Percentiles rank a stretch among this genome's conserved stretches.
Evolutionary conservation across 176 grass and related monocot genomes (phyloP).

Genomic region (Triticum timopheevii): DNA sequence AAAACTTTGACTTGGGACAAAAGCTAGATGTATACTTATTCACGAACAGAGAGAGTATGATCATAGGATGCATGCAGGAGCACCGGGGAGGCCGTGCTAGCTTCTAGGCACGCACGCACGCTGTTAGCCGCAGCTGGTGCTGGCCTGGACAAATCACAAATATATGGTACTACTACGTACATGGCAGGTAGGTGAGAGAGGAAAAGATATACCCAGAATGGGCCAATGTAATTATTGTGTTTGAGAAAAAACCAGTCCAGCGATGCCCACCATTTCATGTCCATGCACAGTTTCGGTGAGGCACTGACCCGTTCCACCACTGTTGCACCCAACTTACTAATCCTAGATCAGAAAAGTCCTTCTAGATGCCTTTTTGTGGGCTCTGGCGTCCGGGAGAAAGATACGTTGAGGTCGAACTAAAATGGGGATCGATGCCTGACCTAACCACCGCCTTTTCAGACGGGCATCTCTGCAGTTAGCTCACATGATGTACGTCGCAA

Average conservation of each 20-base stretch:
- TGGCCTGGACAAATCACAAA: not conserved
- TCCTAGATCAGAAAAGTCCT: not conserved
- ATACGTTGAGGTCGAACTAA: not conserved
- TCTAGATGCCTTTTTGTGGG: conserved; percentile 38
- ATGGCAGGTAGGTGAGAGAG: conserved; percentile 8
- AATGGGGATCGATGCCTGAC: not conserved
- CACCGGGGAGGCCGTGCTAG: no score
- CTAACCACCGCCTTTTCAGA: not conserved
- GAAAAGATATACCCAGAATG: not conserved
- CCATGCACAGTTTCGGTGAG: not conserved
- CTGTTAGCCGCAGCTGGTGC: not conserved
- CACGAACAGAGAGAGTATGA: no score
- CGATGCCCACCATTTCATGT: no score
- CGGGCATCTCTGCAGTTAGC: not conserved
- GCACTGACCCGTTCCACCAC: not conserved
- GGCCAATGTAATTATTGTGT: not conserved
- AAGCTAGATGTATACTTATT: no score
- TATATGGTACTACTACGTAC: no score
- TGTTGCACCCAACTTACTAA: not conserved
- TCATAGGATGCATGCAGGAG: not conserved
- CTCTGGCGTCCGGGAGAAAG: not conserved
- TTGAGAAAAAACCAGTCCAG: not conserved
- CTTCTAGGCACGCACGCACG: no score
- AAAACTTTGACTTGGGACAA: no score
- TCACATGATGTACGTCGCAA: not conserved